phyloP scores from a whole-genome alignment of 441 rosid species.

The Biscutella laevigata region DNA sequence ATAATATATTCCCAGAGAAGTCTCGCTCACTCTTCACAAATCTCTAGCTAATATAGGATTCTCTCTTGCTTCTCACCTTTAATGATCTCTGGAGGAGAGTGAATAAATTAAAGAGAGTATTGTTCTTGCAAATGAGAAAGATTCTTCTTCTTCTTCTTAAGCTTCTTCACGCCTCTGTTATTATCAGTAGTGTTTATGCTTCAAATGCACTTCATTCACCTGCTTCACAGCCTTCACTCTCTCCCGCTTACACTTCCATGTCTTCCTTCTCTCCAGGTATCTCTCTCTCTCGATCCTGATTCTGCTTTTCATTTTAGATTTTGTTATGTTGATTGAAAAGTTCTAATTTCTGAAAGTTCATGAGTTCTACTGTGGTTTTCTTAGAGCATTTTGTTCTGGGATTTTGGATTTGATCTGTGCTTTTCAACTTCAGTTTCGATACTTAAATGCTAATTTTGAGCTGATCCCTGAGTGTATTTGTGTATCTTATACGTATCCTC shows the following conservation, averaged over 20 bases:
- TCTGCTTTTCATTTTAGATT: neutral
- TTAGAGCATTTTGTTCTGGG: no score
- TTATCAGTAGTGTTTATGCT: slow-evolving; percentile 18
- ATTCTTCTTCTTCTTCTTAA: slow-evolving; percentile 11
- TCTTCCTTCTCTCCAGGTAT: slow-evolving; percentile 70
- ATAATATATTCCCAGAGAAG: no score
- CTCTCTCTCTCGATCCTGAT: neutral
- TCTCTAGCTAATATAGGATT: no score
- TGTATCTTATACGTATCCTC: slow-evolving; percentile 12
- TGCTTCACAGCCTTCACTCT: slow-evolving; percentile 31
- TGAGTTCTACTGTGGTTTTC: no score
- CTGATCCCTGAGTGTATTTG: neutral
- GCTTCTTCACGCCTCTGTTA: slow-evolving; percentile 18
- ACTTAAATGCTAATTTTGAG: slow-evolving; percentile 6
- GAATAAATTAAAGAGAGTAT: neutral
- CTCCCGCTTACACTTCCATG: slow-evolving; percentile 47
- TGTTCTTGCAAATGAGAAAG: slow-evolving; percentile 19
- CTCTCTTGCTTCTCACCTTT: no score
- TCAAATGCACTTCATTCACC: slow-evolving; percentile 17
- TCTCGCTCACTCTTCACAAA: slow-evolving; percentile 5
- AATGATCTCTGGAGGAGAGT: no score
- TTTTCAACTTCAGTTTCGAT: neutral
- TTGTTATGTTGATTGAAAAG: neutral
- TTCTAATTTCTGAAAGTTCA: no score
- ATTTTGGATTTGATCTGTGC: neutral